Evolutionary conservation across 225 moss, liverwort and hornwort species (phyloP), one percentile per base, ranked within the genome.

Genomic region (Pleurozium schreberi): DNA sequence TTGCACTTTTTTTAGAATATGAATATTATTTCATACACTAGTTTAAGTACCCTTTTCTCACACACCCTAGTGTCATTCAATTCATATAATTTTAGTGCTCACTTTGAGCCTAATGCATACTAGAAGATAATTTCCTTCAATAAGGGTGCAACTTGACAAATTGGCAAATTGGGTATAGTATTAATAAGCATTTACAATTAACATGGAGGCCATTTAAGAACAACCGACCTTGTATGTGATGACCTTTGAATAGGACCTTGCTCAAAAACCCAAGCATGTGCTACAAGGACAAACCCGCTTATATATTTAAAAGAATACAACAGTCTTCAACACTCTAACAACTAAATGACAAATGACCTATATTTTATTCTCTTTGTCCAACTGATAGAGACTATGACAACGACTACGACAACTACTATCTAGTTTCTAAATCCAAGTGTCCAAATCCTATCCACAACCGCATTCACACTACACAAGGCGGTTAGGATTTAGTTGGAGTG

Each of bases 201-300:
- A 18, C 0, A 40, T 12, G 8, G 14, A 17, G 40, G 14, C 27
- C 58, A 58, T 28, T 40, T 79, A 0, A 0, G 8, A 40, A 18
- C 40, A 3, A 0, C 58, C 3, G 3, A 7, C 80, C n/a, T 58
- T 27, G 7, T 7, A 28, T 18, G 2, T 18, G 3, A 18, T 0
- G 18, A 40, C 7, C 40, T 80, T 80, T 58, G 40, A 80, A 58
- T 58, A 5, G 3, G 28, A 40, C 27, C 58, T 27, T 28, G 7
- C 28, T 40, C 4, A 0, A 40, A 80, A 58, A 80, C 0, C 40
- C 40, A 28, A 58, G 11, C 40, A 58, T 23, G 7, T 57, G 27
- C n/a, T n/a, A 40, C 27, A n/a, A 79, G 1, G n/a, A 79, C 79
- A 58, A 58, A n/a, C 9, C 23, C 3, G 34, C 22, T 52, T 36